Evolutionary conservation across 1,139 yeast species (phyloP).

Genomic region (Pichia cactophila): DNA sequence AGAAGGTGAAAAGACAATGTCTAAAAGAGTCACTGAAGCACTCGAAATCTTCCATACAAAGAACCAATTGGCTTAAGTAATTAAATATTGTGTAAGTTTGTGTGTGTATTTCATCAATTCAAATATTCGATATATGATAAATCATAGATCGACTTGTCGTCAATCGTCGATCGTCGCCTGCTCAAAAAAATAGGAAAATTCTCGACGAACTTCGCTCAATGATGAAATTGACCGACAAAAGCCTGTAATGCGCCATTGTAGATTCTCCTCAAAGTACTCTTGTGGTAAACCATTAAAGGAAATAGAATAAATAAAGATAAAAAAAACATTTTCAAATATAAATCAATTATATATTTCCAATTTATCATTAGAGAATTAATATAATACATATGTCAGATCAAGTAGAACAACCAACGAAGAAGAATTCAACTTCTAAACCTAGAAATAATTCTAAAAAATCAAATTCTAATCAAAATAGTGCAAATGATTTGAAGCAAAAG

Average conservation of each 20-base stretch:
- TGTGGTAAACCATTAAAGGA: no score
- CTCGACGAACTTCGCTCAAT: no score
- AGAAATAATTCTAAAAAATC: conserved; percentile 40
- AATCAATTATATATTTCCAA: neutral
- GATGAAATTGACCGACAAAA: no score
- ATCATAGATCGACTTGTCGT: no score
- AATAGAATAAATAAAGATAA: no score
- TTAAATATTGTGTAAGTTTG: neutral
- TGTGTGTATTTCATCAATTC: neutral
- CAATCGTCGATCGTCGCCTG: no score
- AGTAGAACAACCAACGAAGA: conserved; percentile 21
- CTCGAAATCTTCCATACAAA: conserved; percentile 80
- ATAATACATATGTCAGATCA: conserved; percentile 21
- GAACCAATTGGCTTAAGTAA: conserved; percentile 7
- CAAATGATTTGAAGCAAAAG: conserved; percentile 37
- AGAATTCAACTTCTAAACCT: conserved; percentile 29
- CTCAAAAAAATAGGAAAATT: no score
- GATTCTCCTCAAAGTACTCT: no score
- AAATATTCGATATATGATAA: neutral
- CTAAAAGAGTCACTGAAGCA: conserved; percentile 75
- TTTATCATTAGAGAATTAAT: neutral
- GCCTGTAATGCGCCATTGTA: no score
- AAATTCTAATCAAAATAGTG: conserved; percentile 12
- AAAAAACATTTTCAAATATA: neutral
- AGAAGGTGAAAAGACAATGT: conserved; percentile 99